A percentile compares a stretch with the other conserved stretches of the same genome.
Evolutionary conservation across 306 rosid species (phyloP).

Genomic region (Trichosanthes truncata): DNA sequence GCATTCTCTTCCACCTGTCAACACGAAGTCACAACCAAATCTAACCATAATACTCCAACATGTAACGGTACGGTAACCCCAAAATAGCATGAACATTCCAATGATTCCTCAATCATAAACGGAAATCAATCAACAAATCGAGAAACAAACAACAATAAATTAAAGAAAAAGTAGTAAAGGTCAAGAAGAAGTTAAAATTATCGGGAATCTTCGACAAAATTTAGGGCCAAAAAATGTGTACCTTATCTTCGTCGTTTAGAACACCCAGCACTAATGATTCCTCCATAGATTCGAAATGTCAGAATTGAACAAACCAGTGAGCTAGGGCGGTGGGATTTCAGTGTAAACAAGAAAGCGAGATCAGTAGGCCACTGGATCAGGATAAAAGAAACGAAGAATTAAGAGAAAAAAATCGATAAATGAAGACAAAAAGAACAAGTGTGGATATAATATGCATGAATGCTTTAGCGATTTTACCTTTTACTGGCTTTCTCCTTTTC

Average conservation of each 20-base stretch:
- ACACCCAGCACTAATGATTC: slow-evolving; percentile 50
- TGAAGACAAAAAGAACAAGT: slow-evolving; percentile 40
- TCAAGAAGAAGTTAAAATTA: slow-evolving; percentile 11
- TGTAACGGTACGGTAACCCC: not conserved
- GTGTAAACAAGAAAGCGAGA: not conserved
- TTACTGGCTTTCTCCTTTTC: slow-evolving; percentile 3
- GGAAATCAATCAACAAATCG: not conserved
- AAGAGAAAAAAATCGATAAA: slow-evolving; percentile 17
- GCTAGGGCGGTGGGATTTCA: not conserved
- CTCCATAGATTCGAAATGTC: slow-evolving; percentile 24
- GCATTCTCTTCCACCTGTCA: slow-evolving; percentile 60
- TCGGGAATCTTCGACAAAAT: not conserved
- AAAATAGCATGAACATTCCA: not conserved
- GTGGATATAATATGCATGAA: slow-evolving; percentile 22
- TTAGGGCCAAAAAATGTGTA: slow-evolving; percentile 24
- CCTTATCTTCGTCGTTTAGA: slow-evolving; percentile 45
- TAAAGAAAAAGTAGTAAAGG: not conserved
- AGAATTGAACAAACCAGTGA: not conserved
- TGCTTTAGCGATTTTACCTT: slow-evolving; percentile 16
- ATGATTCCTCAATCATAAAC: not conserved
- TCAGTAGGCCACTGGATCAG: slow-evolving; percentile 39
- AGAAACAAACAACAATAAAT: not conserved
- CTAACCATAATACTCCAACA: slow-evolving; percentile 15
- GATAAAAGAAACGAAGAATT: slow-evolving; percentile 24
- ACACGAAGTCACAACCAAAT: slow-evolving; percentile 22